Evolutionary conservation across 257 asterid species (phyloP).

Genomic region (Solanum peruvianum): DNA sequence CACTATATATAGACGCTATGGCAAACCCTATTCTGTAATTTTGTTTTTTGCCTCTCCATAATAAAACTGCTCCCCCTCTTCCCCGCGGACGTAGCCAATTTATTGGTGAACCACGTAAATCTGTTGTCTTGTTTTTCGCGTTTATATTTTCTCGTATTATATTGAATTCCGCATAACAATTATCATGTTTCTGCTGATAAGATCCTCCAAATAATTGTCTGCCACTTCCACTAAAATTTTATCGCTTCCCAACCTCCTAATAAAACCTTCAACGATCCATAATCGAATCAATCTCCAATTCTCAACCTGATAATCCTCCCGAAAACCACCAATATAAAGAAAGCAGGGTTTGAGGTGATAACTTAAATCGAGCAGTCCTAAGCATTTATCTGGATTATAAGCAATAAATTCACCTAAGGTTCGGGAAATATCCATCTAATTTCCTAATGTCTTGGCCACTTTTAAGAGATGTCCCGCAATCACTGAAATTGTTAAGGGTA

Average conservation of each 20-base stretch:
- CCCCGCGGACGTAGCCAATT: too few species aligned
- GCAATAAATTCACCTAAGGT: not conserved
- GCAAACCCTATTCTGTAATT: too few species aligned
- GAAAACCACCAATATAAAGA: not conserved
- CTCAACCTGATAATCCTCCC: not conserved
- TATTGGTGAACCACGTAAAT: too few species aligned
- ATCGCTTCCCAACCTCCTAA: not conserved
- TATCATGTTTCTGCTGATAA: not conserved
- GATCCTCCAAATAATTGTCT: not conserved
- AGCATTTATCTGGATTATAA: not conserved
- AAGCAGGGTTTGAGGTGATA: not conserved
- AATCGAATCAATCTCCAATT: not conserved
- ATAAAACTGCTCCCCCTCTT: too few species aligned
- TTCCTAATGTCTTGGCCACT: not conserved
- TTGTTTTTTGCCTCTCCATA: too few species aligned
- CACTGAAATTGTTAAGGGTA: not conserved
- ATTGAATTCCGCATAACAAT: too few species aligned
- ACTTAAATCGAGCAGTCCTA: too few species aligned
- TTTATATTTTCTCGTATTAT: too few species aligned
- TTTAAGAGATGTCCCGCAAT: not conserved
- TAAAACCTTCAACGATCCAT: slow-evolving; percentile 1
- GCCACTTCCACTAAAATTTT: not conserved
- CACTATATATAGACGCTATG: too few species aligned
- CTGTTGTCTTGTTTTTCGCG: too few species aligned
- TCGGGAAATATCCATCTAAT: not conserved